Evolutionary conservation across 495 filamentous ascomycete species (phyloP).

Genomic region (Talaromyces trachyspermus): DNA sequence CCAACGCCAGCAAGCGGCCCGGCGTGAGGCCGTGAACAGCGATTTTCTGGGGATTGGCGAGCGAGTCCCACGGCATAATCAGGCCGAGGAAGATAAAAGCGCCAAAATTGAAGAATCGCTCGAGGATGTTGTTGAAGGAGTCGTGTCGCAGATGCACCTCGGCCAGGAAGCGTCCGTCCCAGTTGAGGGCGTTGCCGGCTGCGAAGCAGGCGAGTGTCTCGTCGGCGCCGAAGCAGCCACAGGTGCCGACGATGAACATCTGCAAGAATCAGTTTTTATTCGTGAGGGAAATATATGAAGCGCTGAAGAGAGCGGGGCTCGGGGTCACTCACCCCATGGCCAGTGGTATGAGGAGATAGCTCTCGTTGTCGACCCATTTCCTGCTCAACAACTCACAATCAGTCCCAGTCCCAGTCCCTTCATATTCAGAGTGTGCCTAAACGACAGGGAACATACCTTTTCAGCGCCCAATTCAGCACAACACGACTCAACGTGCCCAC

Average conservation of each 20-base stretch:
- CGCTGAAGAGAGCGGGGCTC: neutral
- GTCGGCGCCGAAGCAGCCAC: slow-evolving; percentile 33
- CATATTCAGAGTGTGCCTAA: too few species aligned
- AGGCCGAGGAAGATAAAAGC: slow-evolving; percentile 39
- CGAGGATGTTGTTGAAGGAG: slow-evolving; percentile 30
- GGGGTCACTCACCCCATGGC: slow-evolving; percentile 25
- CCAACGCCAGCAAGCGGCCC: slow-evolving; percentile 22
- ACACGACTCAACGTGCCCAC: slow-evolving; percentile 27
- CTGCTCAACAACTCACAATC: too few species aligned
- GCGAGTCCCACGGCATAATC: slow-evolving; percentile 32
- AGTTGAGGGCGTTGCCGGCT: slow-evolving; percentile 31
- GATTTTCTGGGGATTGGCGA: slow-evolving; percentile 18
- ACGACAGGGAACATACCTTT: slow-evolving; percentile 18
- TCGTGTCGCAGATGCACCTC: slow-evolving; percentile 30
- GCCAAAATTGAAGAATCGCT: slow-evolving; percentile 29
- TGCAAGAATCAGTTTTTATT: too few species aligned
- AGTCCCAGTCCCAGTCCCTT: too few species aligned
- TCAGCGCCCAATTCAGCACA: slow-evolving; percentile 21
- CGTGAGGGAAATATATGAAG: neutral
- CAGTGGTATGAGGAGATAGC: slow-evolving; percentile 24
- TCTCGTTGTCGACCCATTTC: slow-evolving; percentile 30
- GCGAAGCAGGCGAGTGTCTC: slow-evolving; percentile 36
- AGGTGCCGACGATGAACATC: slow-evolving; percentile 32
- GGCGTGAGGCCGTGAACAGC: slow-evolving; percentile 20
- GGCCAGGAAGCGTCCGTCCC: slow-evolving; percentile 28